Evolutionary conservation across 306 rosid species (phyloP).

Genomic region (Sesbania bispinosa): DNA sequence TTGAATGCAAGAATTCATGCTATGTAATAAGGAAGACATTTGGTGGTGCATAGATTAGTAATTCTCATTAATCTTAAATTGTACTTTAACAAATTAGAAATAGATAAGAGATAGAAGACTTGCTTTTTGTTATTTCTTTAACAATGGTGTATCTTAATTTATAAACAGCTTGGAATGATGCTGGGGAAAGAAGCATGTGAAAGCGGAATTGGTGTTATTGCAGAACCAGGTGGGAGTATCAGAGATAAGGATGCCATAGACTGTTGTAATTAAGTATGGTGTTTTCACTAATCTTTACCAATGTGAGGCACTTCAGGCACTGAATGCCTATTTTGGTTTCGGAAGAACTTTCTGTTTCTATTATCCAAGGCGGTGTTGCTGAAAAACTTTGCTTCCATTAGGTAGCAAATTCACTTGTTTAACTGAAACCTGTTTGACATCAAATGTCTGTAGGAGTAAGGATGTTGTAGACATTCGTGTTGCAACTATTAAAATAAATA

Average conservation of each 20-base stretch:
- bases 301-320: slow-evolving; percentile 89
- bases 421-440: slow-evolving; percentile 1
- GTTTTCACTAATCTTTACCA: slow-evolving; percentile 83
- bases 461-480: no score
- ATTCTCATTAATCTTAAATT: background rate
- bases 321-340: slow-evolving; percentile 20
- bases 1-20: background rate
- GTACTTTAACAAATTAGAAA: background rate
- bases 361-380: background rate
- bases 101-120: background rate
- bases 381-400: no score
- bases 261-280: slow-evolving; percentile 83
- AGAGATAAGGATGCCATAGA: slow-evolving; percentile 84
- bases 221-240: slow-evolving; percentile 90
- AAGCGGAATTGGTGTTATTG: slow-evolving; percentile 64
- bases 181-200: slow-evolving; percentile 94
- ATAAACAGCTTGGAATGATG: slow-evolving; percentile 91
- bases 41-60: background rate
- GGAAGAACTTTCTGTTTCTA: background rate
- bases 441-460: slow-evolving; percentile 5
- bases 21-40: no score
- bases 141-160: slow-evolving; percentile 5
- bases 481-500: no score
- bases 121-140: background rate
- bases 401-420: no score